These are phyloP conservation scores for Boeremia exigua DNA, from an alignment of 2,329 filamentous ascomycete genomes.

Conservation along the genomic window DNA sequence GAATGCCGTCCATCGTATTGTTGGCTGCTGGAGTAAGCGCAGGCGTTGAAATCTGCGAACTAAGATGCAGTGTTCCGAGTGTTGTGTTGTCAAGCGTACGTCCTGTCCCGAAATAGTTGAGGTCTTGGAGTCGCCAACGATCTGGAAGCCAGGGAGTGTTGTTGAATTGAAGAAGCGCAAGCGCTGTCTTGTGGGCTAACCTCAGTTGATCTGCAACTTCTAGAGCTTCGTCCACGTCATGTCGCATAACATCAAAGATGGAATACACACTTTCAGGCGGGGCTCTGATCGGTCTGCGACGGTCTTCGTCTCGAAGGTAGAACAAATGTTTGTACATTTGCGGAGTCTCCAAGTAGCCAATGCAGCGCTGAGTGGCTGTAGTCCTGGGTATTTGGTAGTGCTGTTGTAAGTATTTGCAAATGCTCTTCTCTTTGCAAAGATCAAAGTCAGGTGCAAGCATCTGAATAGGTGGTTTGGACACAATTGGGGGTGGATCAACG, in stretches of 20 bases:
- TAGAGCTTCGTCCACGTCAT: slow-evolving; percentile 16
- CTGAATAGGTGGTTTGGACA: background rate
- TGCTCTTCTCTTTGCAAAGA: slow-evolving; percentile 31
- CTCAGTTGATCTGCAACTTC: slow-evolving; percentile 22
- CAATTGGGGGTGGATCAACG: background rate
- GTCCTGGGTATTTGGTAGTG: slow-evolving; percentile 11
- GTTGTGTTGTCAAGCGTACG: slow-evolving; percentile 12
- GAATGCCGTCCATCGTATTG: slow-evolving; percentile 23
- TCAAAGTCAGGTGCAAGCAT: slow-evolving; percentile 18
- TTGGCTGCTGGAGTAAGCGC: background rate
- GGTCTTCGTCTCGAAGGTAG: slow-evolving; percentile 20
- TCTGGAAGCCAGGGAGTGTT: slow-evolving; percentile 30
- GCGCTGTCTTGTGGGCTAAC: slow-evolving; percentile 25
- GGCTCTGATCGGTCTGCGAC: too few relatives aligned
- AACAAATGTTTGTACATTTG: slow-evolving; percentile 29
- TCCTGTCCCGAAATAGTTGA: slow-evolving; percentile 23
- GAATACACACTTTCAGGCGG: slow-evolving; percentile 1
- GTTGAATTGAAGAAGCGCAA: slow-evolving; percentile 28
- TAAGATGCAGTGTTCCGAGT: slow-evolving; percentile 29
- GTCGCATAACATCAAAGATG: slow-evolving; percentile 19
- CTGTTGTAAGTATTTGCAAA: slow-evolving; percentile 30
- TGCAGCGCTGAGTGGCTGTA: slow-evolving; percentile 12
- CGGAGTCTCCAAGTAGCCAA: slow-evolving; percentile 33
- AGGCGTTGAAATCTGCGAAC: slow-evolving; percentile 18
- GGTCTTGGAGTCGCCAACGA: slow-evolving; percentile 24